These are phyloP conservation scores for Lolium rigidum DNA, from an alignment of 176 grass and related monocot species.

Conservation along the genomic window DNA sequence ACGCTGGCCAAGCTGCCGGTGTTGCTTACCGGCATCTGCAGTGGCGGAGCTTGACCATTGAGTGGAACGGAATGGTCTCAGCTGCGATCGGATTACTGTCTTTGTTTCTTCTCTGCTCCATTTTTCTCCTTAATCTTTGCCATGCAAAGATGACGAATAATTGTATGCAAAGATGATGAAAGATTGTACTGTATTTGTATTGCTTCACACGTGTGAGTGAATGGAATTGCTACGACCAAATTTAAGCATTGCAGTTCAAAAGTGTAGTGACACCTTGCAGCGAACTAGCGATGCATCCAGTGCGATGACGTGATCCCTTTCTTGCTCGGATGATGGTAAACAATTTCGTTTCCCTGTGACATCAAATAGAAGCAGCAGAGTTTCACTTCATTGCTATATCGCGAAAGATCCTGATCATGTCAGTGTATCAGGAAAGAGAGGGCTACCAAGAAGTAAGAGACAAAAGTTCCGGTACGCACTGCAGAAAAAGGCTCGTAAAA, in stretches of 20 bases:
- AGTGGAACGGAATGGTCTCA: not conserved
- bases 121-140: not conserved
- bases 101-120: not conserved
- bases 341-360: not conserved
- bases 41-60: slow-evolving; percentile 39
- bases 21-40: slow-evolving; percentile 67
- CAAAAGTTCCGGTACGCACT: not conserved
- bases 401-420: slow-evolving; percentile 9
- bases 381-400: not conserved
- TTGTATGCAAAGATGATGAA: slow-evolving; percentile 17
- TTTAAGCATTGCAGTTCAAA: not conserved
- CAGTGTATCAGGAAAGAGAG: not conserved
- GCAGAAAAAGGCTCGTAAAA: slow-evolving; percentile 17
- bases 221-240: not conserved
- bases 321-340: not conserved
- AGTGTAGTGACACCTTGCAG: not conserved
- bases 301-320: not conserved
- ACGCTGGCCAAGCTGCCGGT: slow-evolving; percentile 53
- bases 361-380: not conserved
- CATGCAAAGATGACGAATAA: slow-evolving; percentile 5
- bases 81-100: not conserved
- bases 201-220: not conserved
- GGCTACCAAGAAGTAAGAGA: not conserved
- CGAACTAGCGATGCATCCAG: not conserved
- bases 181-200: not conserved